Evolutionary conservation across 768 basidiomycete genomes (phyloP).

Genomic region (Macrolepiota albuminosa): DNA sequence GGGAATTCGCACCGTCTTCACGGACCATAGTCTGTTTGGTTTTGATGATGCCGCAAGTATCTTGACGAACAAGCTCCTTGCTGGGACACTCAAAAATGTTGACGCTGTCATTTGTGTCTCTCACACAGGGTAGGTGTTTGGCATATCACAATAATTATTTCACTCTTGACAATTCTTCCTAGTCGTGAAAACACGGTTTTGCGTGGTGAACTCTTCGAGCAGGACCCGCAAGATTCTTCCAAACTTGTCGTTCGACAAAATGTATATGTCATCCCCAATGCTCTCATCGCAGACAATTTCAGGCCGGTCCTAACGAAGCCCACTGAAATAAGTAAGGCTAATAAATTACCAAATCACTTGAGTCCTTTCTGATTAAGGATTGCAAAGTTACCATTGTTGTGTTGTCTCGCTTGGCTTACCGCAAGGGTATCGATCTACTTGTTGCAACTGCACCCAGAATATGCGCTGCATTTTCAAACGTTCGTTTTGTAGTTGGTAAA

Average conservation of each 20-base stretch:
- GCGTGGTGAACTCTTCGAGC: slow-evolving; percentile 71
- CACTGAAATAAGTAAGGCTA: slow-evolving; percentile 52
- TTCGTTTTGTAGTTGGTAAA: slow-evolving; percentile 81
- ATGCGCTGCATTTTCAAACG: slow-evolving; percentile 79
- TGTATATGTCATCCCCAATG: slow-evolving; percentile 92
- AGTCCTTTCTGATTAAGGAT: neutral
- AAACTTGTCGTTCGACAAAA: slow-evolving; percentile 45
- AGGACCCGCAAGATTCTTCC: slow-evolving; percentile 36
- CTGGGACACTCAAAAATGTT: slow-evolving; percentile 80
- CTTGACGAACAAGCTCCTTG: slow-evolving; percentile 92
- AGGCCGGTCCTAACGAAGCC: slow-evolving; percentile 50
- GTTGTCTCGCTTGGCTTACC: slow-evolving; percentile 85
- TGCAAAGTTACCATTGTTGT: slow-evolving; percentile 81
- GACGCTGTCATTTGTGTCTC: slow-evolving; percentile 96
- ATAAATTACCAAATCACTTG: neutral
- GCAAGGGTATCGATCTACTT: slow-evolving; percentile 95
- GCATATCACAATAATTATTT: neutral
- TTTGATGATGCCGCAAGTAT: slow-evolving; percentile 98
- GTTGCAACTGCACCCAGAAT: slow-evolving; percentile 90
- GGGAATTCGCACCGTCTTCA: slow-evolving; percentile 88
- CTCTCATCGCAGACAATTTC: slow-evolving; percentile 85
- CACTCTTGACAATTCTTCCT: neutral
- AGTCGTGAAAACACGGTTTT: slow-evolving; percentile 98
- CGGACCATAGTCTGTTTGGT: slow-evolving; percentile 95
- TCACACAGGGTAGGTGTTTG: slow-evolving; percentile 75